Conservation (phyloP, 2,329 filamentous ascomycete species). For the Capronia americana region DNA sequence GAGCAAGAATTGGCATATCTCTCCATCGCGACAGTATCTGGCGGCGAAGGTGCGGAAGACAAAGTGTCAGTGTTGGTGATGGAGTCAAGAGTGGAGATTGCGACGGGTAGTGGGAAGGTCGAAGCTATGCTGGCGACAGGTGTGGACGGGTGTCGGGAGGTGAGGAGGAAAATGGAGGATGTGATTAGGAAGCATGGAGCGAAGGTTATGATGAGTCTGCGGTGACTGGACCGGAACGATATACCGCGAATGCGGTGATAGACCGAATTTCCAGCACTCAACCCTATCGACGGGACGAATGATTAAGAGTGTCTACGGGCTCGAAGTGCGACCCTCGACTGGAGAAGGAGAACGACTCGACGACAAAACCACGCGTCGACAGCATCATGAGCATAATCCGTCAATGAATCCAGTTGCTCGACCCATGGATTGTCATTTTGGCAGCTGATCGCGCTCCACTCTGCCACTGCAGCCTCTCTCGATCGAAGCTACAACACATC, state of each 20-base stretch:
- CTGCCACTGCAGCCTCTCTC: not conserved
- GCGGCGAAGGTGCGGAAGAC: slow-evolving; percentile 61
- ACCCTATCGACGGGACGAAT: not conserved
- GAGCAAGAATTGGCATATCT: slow-evolving; percentile 82
- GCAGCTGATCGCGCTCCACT: not conserved
- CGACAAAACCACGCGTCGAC: too few relatives aligned
- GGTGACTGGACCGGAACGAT: slow-evolving; percentile 7
- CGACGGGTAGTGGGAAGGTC: slow-evolving; percentile 59
- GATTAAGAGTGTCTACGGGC: not conserved
- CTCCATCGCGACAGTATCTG: slow-evolving; percentile 81
- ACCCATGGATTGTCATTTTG: not conserved
- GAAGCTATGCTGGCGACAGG: slow-evolving; percentile 94
- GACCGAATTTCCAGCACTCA: not conserved
- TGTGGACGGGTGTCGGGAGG: slow-evolving; percentile 87
- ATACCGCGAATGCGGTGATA: not conserved
- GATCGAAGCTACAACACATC: not conserved
- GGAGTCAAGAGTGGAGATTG: slow-evolving; percentile 85
- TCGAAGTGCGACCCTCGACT: not conserved
- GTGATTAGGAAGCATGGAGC: slow-evolving; percentile 61
- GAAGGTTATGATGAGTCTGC: slow-evolving; percentile 36
- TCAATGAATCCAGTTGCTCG: not conserved
- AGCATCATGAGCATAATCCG: not conserved
- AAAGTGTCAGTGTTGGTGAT: slow-evolving; percentile 80
- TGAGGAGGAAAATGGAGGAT: slow-evolving; percentile 78
- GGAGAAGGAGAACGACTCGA: not conserved